phyloP scores from a whole-genome alignment of 192 early-diverging fungal genomes.

The Glomus cerebriforme region DNA sequence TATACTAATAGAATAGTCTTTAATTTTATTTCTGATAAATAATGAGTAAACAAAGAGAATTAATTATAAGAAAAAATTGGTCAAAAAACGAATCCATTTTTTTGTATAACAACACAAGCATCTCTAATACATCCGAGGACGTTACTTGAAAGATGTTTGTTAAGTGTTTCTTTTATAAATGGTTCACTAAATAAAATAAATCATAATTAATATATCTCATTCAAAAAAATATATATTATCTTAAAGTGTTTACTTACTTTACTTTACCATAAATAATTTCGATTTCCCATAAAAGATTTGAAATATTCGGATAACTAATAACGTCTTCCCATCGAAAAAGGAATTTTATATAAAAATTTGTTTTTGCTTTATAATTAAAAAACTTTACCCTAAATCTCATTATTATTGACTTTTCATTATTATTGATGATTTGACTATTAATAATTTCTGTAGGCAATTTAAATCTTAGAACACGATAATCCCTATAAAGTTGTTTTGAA shows the following conservation, averaged over 20 bases:
- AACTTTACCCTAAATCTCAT: neutral
- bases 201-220: neutral
- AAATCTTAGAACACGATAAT: neutral
- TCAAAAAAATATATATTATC: neutral
- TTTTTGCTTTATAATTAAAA: neutral
- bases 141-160: neutral
- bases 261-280: neutral
- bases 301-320: neutral
- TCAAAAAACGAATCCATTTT: neutral
- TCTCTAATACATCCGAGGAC: neutral
- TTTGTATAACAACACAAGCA: neutral
- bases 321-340: neutral
- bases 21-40: no score
- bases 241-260: neutral
- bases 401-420: neutral
- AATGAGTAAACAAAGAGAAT: no score
- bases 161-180: neutral
- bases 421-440: no score
- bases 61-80: no score
- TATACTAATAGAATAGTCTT: no score
- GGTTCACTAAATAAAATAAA: neutral
- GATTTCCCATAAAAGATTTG: neutral
- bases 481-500: neutral
- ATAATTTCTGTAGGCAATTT: constrained; percentile 4
- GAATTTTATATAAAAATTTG: neutral